These are phyloP conservation scores for Schoenoplectus tabernaemontani DNA, from an alignment of 202 grass and related monocot genomes.

Conservation along the genomic window DNA sequence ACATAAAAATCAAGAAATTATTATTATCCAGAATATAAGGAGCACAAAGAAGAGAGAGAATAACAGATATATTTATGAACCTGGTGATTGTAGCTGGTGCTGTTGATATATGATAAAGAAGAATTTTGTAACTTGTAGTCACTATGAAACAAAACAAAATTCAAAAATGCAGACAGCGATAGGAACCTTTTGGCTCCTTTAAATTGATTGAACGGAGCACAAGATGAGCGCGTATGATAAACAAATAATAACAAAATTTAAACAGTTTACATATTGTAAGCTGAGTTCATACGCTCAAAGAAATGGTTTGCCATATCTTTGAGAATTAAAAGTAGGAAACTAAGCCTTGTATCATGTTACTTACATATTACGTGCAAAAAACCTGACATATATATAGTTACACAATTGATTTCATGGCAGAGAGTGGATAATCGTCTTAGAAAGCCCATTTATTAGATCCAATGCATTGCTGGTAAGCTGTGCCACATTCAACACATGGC, in stretches of 20 bases:
- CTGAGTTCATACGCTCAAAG: no score
- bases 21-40: no score
- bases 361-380: not conserved
- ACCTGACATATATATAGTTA: not conserved
- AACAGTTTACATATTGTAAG: not conserved
- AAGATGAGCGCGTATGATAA: not conserved
- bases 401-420: conserved; percentile 3
- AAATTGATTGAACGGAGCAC: not conserved
- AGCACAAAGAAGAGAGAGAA: no score
- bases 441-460: conserved; percentile 47
- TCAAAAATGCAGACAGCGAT: not conserved
- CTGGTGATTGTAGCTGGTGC: not conserved
- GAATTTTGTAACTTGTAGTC: not conserved
- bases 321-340: not conserved
- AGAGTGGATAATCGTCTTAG: conserved; percentile 1
- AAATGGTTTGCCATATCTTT: no score
- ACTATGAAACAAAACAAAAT: not conserved
- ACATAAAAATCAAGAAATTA: no score
- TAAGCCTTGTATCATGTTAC: not conserved
- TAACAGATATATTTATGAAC: no score
- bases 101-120: not conserved
- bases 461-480: conserved; percentile 56
- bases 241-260: not conserved
- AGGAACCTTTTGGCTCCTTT: not conserved
- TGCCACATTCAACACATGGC: conserved; percentile 28